Base-by-base conservation (phyloP, 2,329 filamentous ascomycete species). In the Fusarium domesticum region DNA sequence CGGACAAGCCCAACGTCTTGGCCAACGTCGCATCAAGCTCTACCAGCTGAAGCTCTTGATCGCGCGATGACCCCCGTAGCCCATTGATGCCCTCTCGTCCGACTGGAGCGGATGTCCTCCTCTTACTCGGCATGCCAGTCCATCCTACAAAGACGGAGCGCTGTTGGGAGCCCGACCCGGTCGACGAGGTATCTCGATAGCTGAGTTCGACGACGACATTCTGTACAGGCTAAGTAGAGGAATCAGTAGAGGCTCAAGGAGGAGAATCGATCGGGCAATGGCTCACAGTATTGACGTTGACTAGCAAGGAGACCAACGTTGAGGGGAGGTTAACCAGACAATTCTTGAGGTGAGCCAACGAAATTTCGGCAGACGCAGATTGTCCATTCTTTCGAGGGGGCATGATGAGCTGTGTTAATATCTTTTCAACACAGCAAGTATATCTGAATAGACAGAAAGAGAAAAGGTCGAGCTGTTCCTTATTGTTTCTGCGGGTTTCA, bases 121-220 rank as follows among this genome's bases (percentile, higher is more conserved):
- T 83, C 76, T 91, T 95, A 74, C 91, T 96, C 54, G 90, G 87
- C 89, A 98, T 95, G 58, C 93, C 93, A 10, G 93, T 96, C 93
- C 93, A 98, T 65, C 93, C 93, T 47, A 95, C 76, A 64, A 87
- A 98, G 58, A 95, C 76, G 37, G 88, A 95, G 60, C 78, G 80
- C 57, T 82, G 80, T 41, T 72, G 68, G 6, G 72, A 64, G 39
- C 74, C 65, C 31, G 72, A 61, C 58, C 74, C 72, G 18, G 71
- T 61, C 32, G 78, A 65, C 17, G 77, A 71, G 32, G 75, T 65
- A 33, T 80, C 69, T 50, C 77, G 61, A 70, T 87, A 95, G 64
- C 78, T 86, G 53, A 98, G 78, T 70, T 98, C 93, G 65, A 98
- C 85, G 50, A 97, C 80, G 58, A 97, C 89, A 86, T 97, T 96